Evolutionary conservation across 306 rosid species (phyloP).

Genomic region (Castanea crenata): DNA sequence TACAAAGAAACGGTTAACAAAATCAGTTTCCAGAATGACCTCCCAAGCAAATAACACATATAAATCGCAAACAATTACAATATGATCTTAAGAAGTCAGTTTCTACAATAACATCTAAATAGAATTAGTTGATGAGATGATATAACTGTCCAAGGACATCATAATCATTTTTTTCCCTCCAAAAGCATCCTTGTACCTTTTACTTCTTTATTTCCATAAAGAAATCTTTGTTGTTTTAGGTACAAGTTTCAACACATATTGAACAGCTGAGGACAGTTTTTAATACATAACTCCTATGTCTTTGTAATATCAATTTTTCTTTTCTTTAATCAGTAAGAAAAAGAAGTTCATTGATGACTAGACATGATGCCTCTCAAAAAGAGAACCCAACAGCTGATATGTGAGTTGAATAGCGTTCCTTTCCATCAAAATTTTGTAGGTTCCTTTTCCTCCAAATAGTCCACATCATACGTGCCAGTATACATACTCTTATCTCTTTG

Average conservation of each 20-base stretch:
- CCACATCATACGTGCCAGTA: too few relatives aligned
- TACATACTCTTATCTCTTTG: not conserved
- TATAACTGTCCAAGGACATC: not conserved
- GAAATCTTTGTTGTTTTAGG: not conserved
- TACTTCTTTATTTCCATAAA: too few relatives aligned
- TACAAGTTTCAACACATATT: not conserved
- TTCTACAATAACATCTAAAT: not conserved
- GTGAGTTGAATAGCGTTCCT: too few relatives aligned
- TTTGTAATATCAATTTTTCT: not conserved
- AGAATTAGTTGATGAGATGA: not conserved
- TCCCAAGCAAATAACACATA: not conserved
- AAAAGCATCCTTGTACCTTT: not conserved
- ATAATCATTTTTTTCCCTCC: not conserved
- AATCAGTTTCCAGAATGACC: slow-evolving; percentile 10
- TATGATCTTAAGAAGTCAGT: not conserved
- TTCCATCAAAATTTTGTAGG: too few relatives aligned
- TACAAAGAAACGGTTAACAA: slow-evolving; percentile 26
- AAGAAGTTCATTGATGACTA: too few relatives aligned
- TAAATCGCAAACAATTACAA: not conserved
- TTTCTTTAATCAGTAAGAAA: too few relatives aligned
- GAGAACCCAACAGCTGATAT: too few relatives aligned
- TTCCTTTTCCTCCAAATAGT: too few relatives aligned
- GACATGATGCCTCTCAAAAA: too few relatives aligned
- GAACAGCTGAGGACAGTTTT: not conserved
- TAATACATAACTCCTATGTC: not conserved